Base-by-base conservation (phyloP, 768 basidiomycete genomes). In the Chalciporus sphaerocephalus region DNA sequence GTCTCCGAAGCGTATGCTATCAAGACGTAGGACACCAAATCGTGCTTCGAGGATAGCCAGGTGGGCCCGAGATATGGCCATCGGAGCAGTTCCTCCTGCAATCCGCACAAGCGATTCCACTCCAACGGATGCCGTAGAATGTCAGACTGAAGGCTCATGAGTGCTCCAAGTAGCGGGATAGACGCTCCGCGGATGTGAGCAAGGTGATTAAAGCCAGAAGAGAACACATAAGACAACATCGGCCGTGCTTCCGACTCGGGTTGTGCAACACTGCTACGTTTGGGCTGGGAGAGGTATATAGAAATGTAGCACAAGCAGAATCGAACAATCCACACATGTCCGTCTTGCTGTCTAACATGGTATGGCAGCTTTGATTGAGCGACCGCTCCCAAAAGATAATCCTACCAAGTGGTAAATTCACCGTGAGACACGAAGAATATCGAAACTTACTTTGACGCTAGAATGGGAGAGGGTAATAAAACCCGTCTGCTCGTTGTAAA, bases 371-470 rank as follows among this genome's bases (percentile, higher is more conserved):
- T 40, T 2, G 5, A 25, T 0, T 1, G 7, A 21, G 52, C 22
- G 0, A 56, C 44, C 11, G 46, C 46, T 18, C 51, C 54, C 0
- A 48, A 1, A 0, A 56, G 54, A 28, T 56, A 56, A 4, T 56
- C 44, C 54, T 56, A 10, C 5, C 3, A 4, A 32, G 10, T 27
- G 0, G 24, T 40, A 16, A 34, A 33, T 20, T 20, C 12, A 30
- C 2, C 1, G 33, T 13, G 40, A 34, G 4, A 21, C n/a, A n/a
- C 13, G 5, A 21, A 5, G 7, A n/a, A 8, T 6, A 22, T 8
- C 9, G 6, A 16, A 27, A 8, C 38, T 37, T n/a, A 57, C 55
- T 38, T 48, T 56, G 10, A 57, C 41, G 33, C 55, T 57, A 51
- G 48, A 48, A n/a, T 53, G 55, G 18, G 55, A 49, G 0, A 44